phyloP scores from a whole-genome alignment of 2,329 filamentous ascomycete genomes.

The Arthrobotrys megalospora region DNA sequence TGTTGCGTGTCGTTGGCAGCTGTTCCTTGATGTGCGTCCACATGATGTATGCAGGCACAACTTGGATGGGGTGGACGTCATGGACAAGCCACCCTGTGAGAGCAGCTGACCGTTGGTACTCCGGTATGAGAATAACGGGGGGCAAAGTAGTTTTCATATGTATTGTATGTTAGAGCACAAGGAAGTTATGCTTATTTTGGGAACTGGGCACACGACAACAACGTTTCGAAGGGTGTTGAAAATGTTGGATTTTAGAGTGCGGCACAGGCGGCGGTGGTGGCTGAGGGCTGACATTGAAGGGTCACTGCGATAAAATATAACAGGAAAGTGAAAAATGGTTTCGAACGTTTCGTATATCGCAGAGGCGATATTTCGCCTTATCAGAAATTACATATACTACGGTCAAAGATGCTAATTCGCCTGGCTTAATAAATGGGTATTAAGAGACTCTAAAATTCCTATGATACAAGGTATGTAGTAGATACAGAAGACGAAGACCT shows the following conservation, averaged over 20 bases:
- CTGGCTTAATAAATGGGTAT: slow-evolving; percentile 9
- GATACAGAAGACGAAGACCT: slow-evolving; percentile 20
- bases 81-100: slow-evolving; percentile 28
- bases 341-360: neutral
- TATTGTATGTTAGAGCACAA: neutral
- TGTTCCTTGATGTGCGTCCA: slow-evolving; percentile 39
- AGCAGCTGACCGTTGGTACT: slow-evolving; percentile 28
- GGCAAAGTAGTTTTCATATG: neutral
- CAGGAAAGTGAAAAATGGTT: no score
- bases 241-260: slow-evolving; percentile 33
- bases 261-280: neutral
- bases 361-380: neutral
- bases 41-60: slow-evolving; percentile 54
- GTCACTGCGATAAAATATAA: neutral
- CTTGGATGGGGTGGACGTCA: slow-evolving; percentile 8
- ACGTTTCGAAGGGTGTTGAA: slow-evolving; percentile 28
- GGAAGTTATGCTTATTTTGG: slow-evolving; percentile 8
- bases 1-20: slow-evolving; percentile 61
- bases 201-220: slow-evolving; percentile 12
- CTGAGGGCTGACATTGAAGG: no score
- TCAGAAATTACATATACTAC: no score
- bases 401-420: neutral
- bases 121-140: neutral
- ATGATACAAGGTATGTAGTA: slow-evolving; percentile 52
- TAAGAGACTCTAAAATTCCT: slow-evolving; percentile 44